Conservation (phyloP, 768 basidiomycete genomes). For the Phaeolepiota aurea region DNA sequence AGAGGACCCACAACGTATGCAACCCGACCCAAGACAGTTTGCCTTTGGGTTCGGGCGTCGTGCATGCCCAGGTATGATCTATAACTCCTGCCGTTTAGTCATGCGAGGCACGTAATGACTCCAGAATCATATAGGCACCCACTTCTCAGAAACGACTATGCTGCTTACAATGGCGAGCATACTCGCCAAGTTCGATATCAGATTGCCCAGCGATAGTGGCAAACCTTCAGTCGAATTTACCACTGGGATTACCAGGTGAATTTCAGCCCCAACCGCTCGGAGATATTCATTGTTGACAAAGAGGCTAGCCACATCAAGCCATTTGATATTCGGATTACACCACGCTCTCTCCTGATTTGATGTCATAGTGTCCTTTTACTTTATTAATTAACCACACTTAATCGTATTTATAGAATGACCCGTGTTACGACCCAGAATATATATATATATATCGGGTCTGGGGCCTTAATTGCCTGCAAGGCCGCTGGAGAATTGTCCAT, state of each 20-base stretch:
- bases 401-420: too few relatives aligned
- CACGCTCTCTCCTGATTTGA: conserved; percentile 2
- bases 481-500: too few relatives aligned
- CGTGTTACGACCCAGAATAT: too few relatives aligned
- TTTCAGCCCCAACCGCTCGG: background rate
- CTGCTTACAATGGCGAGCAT: conserved; percentile 23
- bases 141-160: conserved; percentile 22
- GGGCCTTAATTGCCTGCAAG: too few relatives aligned
- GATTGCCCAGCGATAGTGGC: conserved; percentile 10
- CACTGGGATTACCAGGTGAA: conserved; percentile 21
- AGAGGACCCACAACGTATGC: conserved; percentile 2
- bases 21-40: conserved; percentile 23
- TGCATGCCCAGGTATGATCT: conserved; percentile 21
- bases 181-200: conserved; percentile 18
- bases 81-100: background rate
- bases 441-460: too few relatives aligned
- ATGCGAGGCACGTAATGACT: background rate
- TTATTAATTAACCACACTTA: too few relatives aligned
- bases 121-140: conserved; percentile 11
- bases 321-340: conserved; percentile 11
- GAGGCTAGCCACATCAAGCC: conserved; percentile 14
- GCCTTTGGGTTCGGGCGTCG: conserved; percentile 25
- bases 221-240: conserved; percentile 15
- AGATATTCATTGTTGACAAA: background rate
- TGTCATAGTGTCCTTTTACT: too few relatives aligned